Evolutionary conservation across 768 basidiomycete genomes (phyloP), one percentile per base, ranked within the genome.

Genomic region (Suillus fuscotomentosus): DNA sequence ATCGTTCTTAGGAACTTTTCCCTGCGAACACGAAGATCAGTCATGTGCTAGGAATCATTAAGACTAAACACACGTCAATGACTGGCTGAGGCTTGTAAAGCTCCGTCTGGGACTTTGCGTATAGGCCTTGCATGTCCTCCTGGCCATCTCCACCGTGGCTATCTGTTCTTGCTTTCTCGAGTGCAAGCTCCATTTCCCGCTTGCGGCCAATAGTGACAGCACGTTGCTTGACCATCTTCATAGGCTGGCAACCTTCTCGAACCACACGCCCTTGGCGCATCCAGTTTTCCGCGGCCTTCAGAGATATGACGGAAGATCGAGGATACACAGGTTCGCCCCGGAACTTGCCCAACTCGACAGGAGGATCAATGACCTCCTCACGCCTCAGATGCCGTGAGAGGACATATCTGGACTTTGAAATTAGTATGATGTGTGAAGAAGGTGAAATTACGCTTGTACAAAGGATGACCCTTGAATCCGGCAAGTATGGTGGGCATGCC

Each of bases 231-330:
- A 92, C 88, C 83, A 87, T 86, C 79, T 98, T 99, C 78, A 97
- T 81, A 13, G 97, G 91, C 70, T 96, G 93, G 70, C 86, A 86
- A 14, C 89, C 90, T 57, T 84, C 81, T 67, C 83, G 84, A 67
- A 98, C 81, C 62, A 78, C 78, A 54, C 94, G 84, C 1, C 97
- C 97, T 62, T 86, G 82, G 9, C 96, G 86, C 88, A 97, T 89
- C 95, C 95, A 99, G 70, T 91, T 96, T 76, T 98, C 97, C 38
- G 91, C 86, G 11, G 93, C 91, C 78, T 96, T 97, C 56, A 98
- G 85, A 6, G 86, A 77, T n/a, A 96, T 80, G 15, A 99, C 92
- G 48, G 89, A 84, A 2, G 88, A 85, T 50, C 97, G 88, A 45
- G 93, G 85, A 75, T 93, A 99, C 27, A 99, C 97, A 13, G 94